Evolutionary conservation across 2,329 filamentous ascomycete genomes (phyloP).

Genomic region (Pestalotiopsis sp.): DNA sequence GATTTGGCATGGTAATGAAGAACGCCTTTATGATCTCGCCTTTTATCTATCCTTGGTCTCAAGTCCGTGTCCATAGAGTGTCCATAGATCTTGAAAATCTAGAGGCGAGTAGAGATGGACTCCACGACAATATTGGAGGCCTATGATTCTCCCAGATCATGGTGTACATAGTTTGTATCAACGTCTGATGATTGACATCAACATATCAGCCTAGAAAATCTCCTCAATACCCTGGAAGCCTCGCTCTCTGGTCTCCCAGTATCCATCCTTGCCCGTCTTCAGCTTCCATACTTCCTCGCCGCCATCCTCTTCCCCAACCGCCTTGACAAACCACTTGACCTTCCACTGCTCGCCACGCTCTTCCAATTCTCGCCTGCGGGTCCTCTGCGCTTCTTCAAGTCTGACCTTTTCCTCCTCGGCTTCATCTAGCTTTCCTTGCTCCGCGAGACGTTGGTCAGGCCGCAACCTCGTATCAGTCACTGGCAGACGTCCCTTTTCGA

Average conservation of each 20-base stretch:
- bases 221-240: slow-evolving; percentile 60
- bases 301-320: slow-evolving; percentile 59
- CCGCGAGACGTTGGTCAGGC: slow-evolving; percentile 84
- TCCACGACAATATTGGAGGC: background rate
- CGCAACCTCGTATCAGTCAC: slow-evolving; percentile 82
- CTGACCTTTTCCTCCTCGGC: slow-evolving; percentile 83
- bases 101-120: background rate
- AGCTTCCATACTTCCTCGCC: slow-evolving; percentile 75
- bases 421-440: slow-evolving; percentile 78
- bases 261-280: slow-evolving; percentile 81
- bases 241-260: slow-evolving; percentile 81
- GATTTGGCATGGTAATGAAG: background rate
- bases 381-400: slow-evolving; percentile 84
- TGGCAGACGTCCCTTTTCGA: slow-evolving; percentile 76
- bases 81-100: background rate
- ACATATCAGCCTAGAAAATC: slow-evolving; percentile 6
- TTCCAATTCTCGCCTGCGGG: slow-evolving; percentile 75
- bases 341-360: slow-evolving; percentile 70
- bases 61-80: background rate
- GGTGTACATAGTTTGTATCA: background rate
- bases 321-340: slow-evolving; percentile 83
- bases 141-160: background rate
- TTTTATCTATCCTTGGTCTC: background rate
- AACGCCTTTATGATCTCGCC: background rate
- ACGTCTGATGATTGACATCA: background rate